These are phyloP conservation scores for Cladosporium austrohemisphaericum DNA, from an alignment of 2,329 filamentous ascomycete genomes.

Conservation along the genomic window DNA sequence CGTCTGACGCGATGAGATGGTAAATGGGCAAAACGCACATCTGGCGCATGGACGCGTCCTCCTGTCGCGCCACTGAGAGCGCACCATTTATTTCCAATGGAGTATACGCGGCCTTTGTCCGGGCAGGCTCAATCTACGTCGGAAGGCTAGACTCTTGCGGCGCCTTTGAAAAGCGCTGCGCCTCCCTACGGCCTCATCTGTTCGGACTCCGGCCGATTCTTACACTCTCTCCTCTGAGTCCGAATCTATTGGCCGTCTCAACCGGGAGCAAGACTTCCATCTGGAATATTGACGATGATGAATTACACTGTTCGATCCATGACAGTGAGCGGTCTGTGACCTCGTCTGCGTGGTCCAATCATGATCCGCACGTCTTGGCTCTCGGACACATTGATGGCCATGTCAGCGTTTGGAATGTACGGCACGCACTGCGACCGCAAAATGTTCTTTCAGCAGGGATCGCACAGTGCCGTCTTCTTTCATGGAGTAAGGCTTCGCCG, in stretches of 20 bases:
- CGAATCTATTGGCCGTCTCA: conserved; percentile 23
- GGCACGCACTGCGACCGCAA: conserved; percentile 18
- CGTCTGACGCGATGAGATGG: conserved; percentile 2
- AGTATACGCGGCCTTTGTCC: neutral
- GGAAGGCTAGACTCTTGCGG: neutral
- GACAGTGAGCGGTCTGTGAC: conserved; percentile 24
- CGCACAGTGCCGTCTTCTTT: conserved; percentile 10
- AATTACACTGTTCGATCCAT: conserved; percentile 17
- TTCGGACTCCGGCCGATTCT: conserved; percentile 18
- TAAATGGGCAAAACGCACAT: conserved; percentile 9
- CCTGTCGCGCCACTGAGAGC: neutral
- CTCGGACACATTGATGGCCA: conserved; percentile 23
- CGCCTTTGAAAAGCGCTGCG: conserved; percentile 1
- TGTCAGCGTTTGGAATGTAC: conserved; percentile 24
- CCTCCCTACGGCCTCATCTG: neutral
- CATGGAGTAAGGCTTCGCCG: conserved; percentile 18
- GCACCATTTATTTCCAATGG: conserved; percentile 3
- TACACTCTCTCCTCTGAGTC: conserved; percentile 19
- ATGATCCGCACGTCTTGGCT: conserved; percentile 19
- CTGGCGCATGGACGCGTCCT: conserved; percentile 14
- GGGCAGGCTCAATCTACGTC: neutral
- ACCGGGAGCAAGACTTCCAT: conserved; percentile 22
- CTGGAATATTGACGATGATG: conserved; percentile 20
- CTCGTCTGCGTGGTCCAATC: conserved; percentile 17
- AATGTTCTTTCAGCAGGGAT: conserved; percentile 15